These are phyloP conservation scores for Boletus sp. DNA, from an alignment of 768 basidiomycete species.

Conservation along the genomic window DNA sequence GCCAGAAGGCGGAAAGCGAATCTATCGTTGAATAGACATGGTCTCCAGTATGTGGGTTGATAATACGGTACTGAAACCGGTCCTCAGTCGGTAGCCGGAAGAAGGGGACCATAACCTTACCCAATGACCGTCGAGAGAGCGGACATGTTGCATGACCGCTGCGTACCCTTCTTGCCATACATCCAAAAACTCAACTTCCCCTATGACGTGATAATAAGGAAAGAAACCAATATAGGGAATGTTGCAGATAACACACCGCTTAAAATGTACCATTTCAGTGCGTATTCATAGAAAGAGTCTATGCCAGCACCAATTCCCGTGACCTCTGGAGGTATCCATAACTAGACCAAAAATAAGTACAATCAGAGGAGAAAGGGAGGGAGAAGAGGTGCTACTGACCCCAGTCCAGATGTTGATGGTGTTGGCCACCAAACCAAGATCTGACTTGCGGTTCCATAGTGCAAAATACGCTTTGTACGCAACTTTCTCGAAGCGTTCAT, in stretches of 20 bases:
- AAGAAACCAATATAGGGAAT: neutral
- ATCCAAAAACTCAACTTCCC: conserved; percentile 77
- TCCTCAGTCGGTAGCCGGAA: conserved; percentile 1
- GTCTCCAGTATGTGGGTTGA: conserved; percentile 80
- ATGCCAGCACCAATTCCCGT: conserved; percentile 91
- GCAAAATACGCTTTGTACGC: conserved; percentile 91
- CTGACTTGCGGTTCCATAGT: conserved; percentile 88
- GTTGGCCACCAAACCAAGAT: conserved; percentile 85
- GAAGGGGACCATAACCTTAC: conserved; percentile 38
- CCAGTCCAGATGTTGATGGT: conserved; percentile 83
- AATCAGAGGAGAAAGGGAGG: neutral
- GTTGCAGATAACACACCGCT: conserved; percentile 50
- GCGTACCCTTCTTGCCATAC: conserved; percentile 85
- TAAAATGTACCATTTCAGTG: conserved; percentile 87
- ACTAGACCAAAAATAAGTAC: conserved; percentile 30
- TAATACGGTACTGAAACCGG: conserved; percentile 67
- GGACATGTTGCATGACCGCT: conserved; percentile 80
- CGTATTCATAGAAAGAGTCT: conserved; percentile 95
- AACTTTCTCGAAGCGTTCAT: conserved; percentile 84
- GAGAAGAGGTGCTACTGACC: conserved; percentile 41
- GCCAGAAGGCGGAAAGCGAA: conserved; percentile 95
- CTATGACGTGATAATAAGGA: conserved; percentile 33
- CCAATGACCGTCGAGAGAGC: conserved; percentile 85
- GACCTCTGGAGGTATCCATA: conserved; percentile 75
- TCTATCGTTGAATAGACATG: conserved; percentile 80